These are phyloP conservation scores for Plasmodium relictum DNA, from an alignment of 169 alveolate genomes.

Conservation along the genomic window DNA sequence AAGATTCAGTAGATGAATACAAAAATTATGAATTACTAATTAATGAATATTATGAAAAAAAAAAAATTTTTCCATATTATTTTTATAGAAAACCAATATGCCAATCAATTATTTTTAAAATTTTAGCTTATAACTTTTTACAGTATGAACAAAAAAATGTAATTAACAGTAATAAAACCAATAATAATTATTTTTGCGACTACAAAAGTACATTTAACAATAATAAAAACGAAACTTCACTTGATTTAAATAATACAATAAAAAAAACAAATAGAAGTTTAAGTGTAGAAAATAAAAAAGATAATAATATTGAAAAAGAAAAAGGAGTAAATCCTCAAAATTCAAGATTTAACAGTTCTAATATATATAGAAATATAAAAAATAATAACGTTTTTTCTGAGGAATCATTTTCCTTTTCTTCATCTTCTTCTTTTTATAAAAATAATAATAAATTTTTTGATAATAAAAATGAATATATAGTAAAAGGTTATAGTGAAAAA, in stretches of 20 bases:
- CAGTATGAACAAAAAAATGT: conserved; percentile 30
- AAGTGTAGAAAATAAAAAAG: conserved; percentile 44
- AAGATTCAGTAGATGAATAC: conserved; percentile 9
- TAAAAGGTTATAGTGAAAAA: not conserved
- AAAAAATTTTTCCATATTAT: conserved; percentile 43
- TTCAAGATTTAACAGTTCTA: conserved; percentile 62
- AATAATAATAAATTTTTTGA: not conserved
- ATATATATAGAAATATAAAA: conserved; percentile 1
- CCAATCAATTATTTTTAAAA: conserved; percentile 54
- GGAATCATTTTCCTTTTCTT: not conserved
- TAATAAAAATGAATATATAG: not conserved
- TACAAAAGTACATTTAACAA: not conserved
- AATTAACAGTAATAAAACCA: not conserved
- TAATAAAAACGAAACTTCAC: not conserved
- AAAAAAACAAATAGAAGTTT: conserved; percentile 31
- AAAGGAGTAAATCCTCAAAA: not conserved
- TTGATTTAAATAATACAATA: not conserved
- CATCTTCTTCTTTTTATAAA: not conserved
- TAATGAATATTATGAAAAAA: conserved; percentile 30
- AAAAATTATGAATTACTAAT: conserved; percentile 17
- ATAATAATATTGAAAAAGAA: not conserved
- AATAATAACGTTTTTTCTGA: not conserved
- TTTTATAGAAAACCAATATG: conserved; percentile 49
- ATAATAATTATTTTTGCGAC: not conserved
- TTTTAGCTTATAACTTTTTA: conserved; percentile 45